Conservation (phyloP, 1,284 basidiomycete genomes). For the Cryptococcus sp. region DNA sequence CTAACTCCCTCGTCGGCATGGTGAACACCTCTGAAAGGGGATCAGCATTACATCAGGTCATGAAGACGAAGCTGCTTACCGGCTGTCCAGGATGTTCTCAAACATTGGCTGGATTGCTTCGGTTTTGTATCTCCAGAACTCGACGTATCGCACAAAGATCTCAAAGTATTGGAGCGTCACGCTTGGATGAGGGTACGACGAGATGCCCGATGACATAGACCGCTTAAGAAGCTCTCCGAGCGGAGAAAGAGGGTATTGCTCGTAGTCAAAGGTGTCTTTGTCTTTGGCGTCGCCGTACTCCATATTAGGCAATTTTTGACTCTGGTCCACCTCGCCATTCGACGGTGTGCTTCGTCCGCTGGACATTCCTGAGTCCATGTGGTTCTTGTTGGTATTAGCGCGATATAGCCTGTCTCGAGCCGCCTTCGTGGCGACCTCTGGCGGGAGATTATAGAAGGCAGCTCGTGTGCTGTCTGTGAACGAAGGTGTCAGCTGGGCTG, state of each 20-base stretch:
- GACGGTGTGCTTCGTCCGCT: constrained; percentile 44
- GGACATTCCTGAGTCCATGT: constrained; percentile 34
- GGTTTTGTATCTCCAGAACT: constrained; percentile 92
- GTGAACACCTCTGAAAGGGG: constrained; percentile 77
- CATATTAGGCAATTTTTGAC: constrained; percentile 16
- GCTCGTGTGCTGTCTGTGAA: constrained; percentile 44
- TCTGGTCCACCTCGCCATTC: constrained; percentile 19
- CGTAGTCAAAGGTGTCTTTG: constrained; percentile 74
- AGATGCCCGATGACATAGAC: constrained; percentile 80
- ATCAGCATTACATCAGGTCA: not conserved
- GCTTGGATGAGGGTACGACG: constrained; percentile 78
- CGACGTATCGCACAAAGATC: constrained; percentile 84
- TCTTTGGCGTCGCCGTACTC: constrained; percentile 36
- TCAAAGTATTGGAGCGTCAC: constrained; percentile 96
- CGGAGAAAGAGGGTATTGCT: constrained; percentile 80
- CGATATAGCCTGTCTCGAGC: constrained; percentile 33
- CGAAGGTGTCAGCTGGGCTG: not conserved
- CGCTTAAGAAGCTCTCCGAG: constrained; percentile 88
- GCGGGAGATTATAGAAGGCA: constrained; percentile 53
- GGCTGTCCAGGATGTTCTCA: constrained; percentile 80
- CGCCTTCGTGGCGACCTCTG: constrained; percentile 46
- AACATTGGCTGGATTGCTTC: constrained; percentile 82
- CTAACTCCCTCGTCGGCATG: constrained; percentile 72
- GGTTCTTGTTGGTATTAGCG: constrained; percentile 32
- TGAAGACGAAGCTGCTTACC: constrained; percentile 56